These are phyloP conservation scores for Tylopilus sp. DNA, from an alignment of 768 basidiomycete species.

Conservation along the genomic window DNA sequence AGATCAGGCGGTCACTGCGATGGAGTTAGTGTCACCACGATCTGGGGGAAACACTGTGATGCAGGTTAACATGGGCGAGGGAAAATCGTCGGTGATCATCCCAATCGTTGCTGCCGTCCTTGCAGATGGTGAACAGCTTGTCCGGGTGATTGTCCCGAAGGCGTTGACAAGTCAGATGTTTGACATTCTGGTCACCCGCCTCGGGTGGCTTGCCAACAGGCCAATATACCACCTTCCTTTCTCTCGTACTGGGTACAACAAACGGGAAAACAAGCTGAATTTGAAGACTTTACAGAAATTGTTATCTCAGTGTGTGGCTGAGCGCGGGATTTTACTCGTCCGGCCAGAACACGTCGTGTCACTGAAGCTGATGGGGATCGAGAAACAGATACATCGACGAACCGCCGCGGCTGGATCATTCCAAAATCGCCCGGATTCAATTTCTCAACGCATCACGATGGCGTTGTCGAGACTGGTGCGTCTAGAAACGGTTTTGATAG, in stretches of 20 bases:
- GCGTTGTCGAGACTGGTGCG: background rate
- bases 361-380: background rate
- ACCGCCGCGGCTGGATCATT: background rate
- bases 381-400: background rate
- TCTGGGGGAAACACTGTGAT: constrained; percentile 34
- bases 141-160: constrained; percentile 46
- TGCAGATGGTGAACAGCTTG: constrained; percentile 40
- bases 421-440: background rate
- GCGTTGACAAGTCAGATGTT: constrained; percentile 44
- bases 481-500: background rate
- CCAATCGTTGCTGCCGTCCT: constrained; percentile 27
- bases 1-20: constrained; percentile 39
- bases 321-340: background rate
- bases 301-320: background rate
- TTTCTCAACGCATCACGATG: background rate
- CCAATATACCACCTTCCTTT: constrained; percentile 47
- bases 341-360: background rate
- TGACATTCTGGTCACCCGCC: constrained; percentile 36
- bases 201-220: constrained; percentile 42
- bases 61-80: constrained; percentile 23
- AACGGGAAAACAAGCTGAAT: too few relatives aligned
- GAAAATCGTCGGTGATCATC: background rate
- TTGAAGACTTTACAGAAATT: background rate
- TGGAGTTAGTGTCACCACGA: constrained; percentile 42
- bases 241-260: too few relatives aligned